Conservation (phyloP, 2,329 filamentous ascomycete genomes). For the Gyromitra esculenta region DNA sequence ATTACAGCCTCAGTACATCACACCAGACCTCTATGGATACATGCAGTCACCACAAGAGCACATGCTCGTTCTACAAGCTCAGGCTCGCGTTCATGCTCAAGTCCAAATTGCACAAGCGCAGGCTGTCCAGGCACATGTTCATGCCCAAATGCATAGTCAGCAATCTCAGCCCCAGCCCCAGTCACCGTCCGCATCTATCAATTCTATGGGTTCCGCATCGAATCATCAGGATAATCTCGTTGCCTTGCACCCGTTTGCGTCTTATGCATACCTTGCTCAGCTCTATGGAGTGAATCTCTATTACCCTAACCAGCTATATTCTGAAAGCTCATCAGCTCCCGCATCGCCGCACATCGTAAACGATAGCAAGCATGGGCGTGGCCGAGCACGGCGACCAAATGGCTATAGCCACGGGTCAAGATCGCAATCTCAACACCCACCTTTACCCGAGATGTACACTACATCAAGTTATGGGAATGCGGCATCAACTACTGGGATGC, state of each 20-base stretch:
- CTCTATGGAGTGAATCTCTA: constrained; percentile 51
- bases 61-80: constrained; percentile 49
- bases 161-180: constrained; percentile 47
- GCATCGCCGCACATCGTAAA: constrained; percentile 46
- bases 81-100: constrained; percentile 49
- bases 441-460: constrained; percentile 43
- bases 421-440: constrained; percentile 55
- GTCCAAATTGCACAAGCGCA: constrained; percentile 50
- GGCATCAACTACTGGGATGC: constrained; percentile 42
- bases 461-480: constrained; percentile 39
- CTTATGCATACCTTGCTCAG: constrained; percentile 50
- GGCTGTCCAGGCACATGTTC: constrained; percentile 47
- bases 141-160: constrained; percentile 53
- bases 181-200: constrained; percentile 29
- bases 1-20: constrained; percentile 46
- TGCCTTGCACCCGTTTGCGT: constrained; percentile 39
- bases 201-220: constrained; percentile 35
- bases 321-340: constrained; percentile 36
- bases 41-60: constrained; percentile 52
- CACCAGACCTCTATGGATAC: constrained; percentile 53
- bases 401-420: constrained; percentile 45
- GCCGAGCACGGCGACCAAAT: constrained; percentile 45
- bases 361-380: constrained; percentile 39
- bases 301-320: constrained; percentile 42
- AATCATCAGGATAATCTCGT: constrained; percentile 45